Evolutionary conservation across 345 rosid genomes (phyloP), one percentile per base, ranked within the genome.

Genomic region (Brassica rapa): DNA sequence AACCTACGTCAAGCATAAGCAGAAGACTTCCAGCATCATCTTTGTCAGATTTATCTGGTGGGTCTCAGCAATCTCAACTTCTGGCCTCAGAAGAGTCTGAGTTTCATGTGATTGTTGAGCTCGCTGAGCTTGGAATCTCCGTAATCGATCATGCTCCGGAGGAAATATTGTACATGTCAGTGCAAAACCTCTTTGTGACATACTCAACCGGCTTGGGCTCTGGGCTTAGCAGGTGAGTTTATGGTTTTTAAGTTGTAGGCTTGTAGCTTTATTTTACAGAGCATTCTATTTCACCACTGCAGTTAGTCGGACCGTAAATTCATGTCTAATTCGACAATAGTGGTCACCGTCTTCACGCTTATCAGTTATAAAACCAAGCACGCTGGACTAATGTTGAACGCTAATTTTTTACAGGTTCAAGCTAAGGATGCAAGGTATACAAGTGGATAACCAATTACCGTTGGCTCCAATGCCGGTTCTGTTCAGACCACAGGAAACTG

Each of bases 401-500:
- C 53, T 69, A 7, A 12, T 59, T 75, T 66, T 67, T 83, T 71
- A 33, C 86, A 93, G 99, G 87, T 91, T 90, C 88, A 90, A 91
- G 84, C 72, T 93, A 72, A 86, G 92, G 84, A 87, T 91, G 91
- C 88, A 71, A 46, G 90, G 94, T 68, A 80, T 93, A 84, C 99
- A 95, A 89, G 87, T 91, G 72, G 99, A 95, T 85, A 95, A 93
- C 84, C 99, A 95, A 83, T 81, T 95, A 83, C 99, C 99, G 14
- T 82, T 95, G 77, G 86, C 93, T 81, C 93, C 94, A 68, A 88
- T 87, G 88, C 99, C 99, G 37, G 99, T 93, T 85, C 94, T 95
- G 74, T 93, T 91, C 79, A 88, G 99, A 81, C 97, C 98, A 37
- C 99, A 91, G 86, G 90, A 71, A 91, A 79, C 71, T 70, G 89